phyloP scores from a whole-genome alignment of 495 filamentous ascomycete species.

The Articulospora tetracladia region DNA sequence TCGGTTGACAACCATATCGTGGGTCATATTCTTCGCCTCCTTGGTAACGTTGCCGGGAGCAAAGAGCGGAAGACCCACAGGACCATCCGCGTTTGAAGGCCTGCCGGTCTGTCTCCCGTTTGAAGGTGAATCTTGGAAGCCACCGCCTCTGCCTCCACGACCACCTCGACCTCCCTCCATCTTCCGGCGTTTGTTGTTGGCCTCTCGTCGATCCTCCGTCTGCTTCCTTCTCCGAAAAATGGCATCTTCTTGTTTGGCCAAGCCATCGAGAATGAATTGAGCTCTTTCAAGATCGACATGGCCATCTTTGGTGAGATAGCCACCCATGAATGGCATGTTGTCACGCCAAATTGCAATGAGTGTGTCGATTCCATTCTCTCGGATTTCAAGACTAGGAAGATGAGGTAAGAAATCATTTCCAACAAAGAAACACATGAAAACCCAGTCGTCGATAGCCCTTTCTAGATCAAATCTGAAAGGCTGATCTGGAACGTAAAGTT shows the following conservation, averaged over 20 bases:
- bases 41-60: slow-evolving; percentile 55
- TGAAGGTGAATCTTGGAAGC: slow-evolving; percentile 19
- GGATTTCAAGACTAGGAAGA: slow-evolving; percentile 91
- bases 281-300: slow-evolving; percentile 82
- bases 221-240: slow-evolving; percentile 87
- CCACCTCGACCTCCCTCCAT: slow-evolving; percentile 53
- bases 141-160: slow-evolving; percentile 41
- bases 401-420: slow-evolving; percentile 99
- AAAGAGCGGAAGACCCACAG: slow-evolving; percentile 24
- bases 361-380: slow-evolving; percentile 95
- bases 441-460: slow-evolving; percentile 97
- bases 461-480: slow-evolving; percentile 85
- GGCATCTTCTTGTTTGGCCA: slow-evolving; percentile 92
- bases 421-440: slow-evolving; percentile 99
- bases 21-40: slow-evolving; percentile 59
- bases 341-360: slow-evolving; percentile 94
- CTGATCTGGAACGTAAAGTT: slow-evolving; percentile 77
- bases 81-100: slow-evolving; percentile 9
- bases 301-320: slow-evolving; percentile 93
- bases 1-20: slow-evolving; percentile 85
- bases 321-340: slow-evolving; percentile 85
- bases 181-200: slow-evolving; percentile 72
- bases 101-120: slow-evolving; percentile 22
- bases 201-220: slow-evolving; percentile 75
- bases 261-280: slow-evolving; percentile 81